phyloP scores from a whole-genome alignment of 2,329 filamentous ascomycete species.

The Trichoderma sp. region DNA sequence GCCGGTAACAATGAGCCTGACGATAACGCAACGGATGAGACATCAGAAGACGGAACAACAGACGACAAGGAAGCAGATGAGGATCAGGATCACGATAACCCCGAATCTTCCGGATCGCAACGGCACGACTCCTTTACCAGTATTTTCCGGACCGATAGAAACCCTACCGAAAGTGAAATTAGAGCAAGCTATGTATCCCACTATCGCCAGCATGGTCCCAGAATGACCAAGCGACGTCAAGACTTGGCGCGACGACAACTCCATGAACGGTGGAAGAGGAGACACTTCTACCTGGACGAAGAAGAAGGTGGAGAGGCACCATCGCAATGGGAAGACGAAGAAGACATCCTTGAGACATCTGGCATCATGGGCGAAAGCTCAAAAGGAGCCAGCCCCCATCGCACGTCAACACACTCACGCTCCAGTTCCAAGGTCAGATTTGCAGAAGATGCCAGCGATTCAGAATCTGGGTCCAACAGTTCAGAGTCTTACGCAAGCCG shows the following conservation, averaged over 20 bases:
- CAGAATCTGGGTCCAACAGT: slow-evolving; percentile 67
- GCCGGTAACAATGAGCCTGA: slow-evolving; percentile 31
- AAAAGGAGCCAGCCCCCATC: slow-evolving; percentile 38
- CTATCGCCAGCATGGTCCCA: slow-evolving; percentile 36
- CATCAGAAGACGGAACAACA: slow-evolving; percentile 26
- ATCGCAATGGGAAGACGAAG: slow-evolving; percentile 59
- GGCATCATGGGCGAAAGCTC: slow-evolving; percentile 40
- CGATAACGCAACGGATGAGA: slow-evolving; percentile 26
- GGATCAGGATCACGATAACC: slow-evolving; percentile 24
- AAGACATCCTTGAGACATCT: slow-evolving; percentile 50
- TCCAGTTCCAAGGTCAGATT: slow-evolving; percentile 80
- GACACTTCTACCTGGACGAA: slow-evolving; percentile 80
- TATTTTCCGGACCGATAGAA: slow-evolving; percentile 19
- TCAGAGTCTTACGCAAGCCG: slow-evolving; percentile 71
- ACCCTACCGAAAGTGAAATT: slow-evolving; percentile 42
- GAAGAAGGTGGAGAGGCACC: slow-evolving; percentile 73
- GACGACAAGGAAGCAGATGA: slow-evolving; percentile 27
- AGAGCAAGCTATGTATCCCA: slow-evolving; percentile 38
- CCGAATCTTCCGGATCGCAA: neutral
- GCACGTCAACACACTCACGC: slow-evolving; percentile 44
- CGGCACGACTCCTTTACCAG: slow-evolving; percentile 1
- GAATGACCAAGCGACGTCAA: slow-evolving; percentile 40
- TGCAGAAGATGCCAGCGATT: slow-evolving; percentile 66
- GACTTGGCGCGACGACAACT: slow-evolving; percentile 52
- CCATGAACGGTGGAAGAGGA: slow-evolving; percentile 70